Evolutionary conservation across 768 basidiomycete species (phyloP).

Genomic region (Russula compacta): DNA sequence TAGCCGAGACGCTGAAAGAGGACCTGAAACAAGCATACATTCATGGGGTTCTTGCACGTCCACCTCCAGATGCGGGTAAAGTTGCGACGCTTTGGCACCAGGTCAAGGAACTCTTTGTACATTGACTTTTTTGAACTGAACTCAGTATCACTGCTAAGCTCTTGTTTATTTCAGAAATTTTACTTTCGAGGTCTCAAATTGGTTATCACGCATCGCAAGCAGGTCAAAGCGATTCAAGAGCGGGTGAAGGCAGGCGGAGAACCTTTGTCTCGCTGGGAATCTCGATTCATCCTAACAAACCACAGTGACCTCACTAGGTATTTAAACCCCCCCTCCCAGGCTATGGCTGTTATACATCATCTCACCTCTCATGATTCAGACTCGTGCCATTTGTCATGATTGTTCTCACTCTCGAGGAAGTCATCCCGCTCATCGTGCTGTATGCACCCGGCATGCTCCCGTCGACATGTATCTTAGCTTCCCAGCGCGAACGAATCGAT

Average conservation of each 20-base stretch:
- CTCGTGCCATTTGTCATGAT: conserved; percentile 73
- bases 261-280: conserved; percentile 58
- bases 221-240: conserved; percentile 43
- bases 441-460: conserved; percentile 81
- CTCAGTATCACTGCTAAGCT: background rate
- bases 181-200: conserved; percentile 71
- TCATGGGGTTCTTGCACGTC: conserved; percentile 60
- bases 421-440: conserved; percentile 75
- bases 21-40: conserved; percentile 58
- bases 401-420: conserved; percentile 66
- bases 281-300: conserved; percentile 53
- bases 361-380: conserved; percentile 30
- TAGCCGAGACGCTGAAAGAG: conserved; percentile 46
- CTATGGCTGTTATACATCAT: background rate
- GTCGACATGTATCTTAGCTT: conserved; percentile 78
- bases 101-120: conserved; percentile 38
- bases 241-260: conserved; percentile 53
- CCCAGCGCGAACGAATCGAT: conserved; percentile 61
- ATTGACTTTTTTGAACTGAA: conserved; percentile 16
- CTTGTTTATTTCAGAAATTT: conserved; percentile 53
- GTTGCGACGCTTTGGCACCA: conserved; percentile 43
- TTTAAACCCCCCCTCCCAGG: conserved; percentile 12
- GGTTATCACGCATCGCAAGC: conserved; percentile 52
- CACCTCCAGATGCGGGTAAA: conserved; percentile 52
- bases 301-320: conserved; percentile 66